phyloP scores from a whole-genome alignment of 2,329 filamentous ascomycete genomes.

The Colletotrichum viniferum region DNA sequence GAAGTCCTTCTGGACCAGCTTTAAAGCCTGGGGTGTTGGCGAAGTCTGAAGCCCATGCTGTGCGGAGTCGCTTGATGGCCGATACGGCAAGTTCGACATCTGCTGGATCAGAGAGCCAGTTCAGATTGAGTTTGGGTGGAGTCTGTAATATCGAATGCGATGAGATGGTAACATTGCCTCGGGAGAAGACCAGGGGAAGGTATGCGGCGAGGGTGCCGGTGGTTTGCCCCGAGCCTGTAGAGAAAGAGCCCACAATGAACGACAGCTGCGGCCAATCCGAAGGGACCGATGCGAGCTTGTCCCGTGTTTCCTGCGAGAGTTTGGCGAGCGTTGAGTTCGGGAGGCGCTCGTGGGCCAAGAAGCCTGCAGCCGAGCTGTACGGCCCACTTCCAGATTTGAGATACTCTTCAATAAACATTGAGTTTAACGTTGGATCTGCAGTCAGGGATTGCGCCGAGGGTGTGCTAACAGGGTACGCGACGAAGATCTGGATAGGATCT shows the following conservation, averaged over 20 bases:
- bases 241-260: constrained; percentile 2
- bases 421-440: background rate
- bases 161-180: constrained; percentile 47
- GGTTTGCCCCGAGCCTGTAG: background rate
- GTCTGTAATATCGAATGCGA: constrained; percentile 34
- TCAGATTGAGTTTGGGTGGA: constrained; percentile 47
- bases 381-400: background rate
- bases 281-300: background rate
- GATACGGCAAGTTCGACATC: constrained; percentile 50
- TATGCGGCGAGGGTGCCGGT: constrained; percentile 39
- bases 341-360: constrained; percentile 8
- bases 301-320: background rate
- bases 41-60: constrained; percentile 31
- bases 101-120: constrained; percentile 45
- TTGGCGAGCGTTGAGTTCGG: constrained; percentile 4
- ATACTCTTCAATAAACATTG: background rate
- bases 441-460: constrained; percentile 2
- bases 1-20: constrained; percentile 38
- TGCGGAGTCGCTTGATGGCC: constrained; percentile 44
- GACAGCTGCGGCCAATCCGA: constrained; percentile 14
- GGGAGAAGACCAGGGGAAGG: constrained; percentile 32
- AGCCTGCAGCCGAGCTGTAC: constrained; percentile 17
- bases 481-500: constrained; percentile 67
- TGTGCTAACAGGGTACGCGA: constrained; percentile 9
- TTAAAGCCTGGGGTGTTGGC: constrained; percentile 31